Evolutionary conservation across 2,329 filamentous ascomycete genomes (phyloP), one percentile per base, ranked within the genome.

Genomic region (Pseudogymnoascus sp.): DNA sequence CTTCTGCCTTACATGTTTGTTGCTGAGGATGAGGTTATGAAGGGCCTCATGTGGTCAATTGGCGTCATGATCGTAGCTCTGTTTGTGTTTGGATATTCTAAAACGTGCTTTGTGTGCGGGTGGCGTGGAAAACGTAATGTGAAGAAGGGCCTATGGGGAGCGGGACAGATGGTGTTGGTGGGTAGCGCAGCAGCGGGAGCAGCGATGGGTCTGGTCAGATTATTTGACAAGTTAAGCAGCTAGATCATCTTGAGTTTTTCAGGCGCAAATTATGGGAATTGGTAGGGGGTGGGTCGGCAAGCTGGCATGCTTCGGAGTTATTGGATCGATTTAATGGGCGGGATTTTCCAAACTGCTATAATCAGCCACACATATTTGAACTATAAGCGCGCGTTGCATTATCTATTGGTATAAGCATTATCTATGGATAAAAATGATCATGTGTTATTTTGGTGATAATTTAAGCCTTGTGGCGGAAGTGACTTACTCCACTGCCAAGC

Each of bases 31-130:
- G 70, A 76, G 25, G 77, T 83, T 5, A 69, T 75, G 36, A 66
- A 72, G 14, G 82, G 81, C 6, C 75, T 92, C 60, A 78, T 81
- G 37, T 82, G 84, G 64, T 87, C 84, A 23, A 79, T 88, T 25
- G 79, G 72, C 4, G 79, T 89, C 62, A 89, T 87, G 70, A 79
- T 84, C 11, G 70, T 85, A 6, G 82, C 85, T 1, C 73, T 89
- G 46, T 81, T 89, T 62, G 73, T 76, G 2, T 89, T 89, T 71
- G 87, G 87, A n/a, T 87, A 86, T 68, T 77, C 80, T 63, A 89
- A 89, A 77, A 87, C 84, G 18, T 81, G 70, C 34, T 76, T 84
- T 11, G 78, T 84, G 0, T 78, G 73, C 1, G 77, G 76, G 60
- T 73, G 69, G 69, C 66, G 64, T 23, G 70, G 66, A 38, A 67